Evolutionary conservation across 306 rosid species (phyloP).

Genomic region (Glycyrrhiza uralensis): DNA sequence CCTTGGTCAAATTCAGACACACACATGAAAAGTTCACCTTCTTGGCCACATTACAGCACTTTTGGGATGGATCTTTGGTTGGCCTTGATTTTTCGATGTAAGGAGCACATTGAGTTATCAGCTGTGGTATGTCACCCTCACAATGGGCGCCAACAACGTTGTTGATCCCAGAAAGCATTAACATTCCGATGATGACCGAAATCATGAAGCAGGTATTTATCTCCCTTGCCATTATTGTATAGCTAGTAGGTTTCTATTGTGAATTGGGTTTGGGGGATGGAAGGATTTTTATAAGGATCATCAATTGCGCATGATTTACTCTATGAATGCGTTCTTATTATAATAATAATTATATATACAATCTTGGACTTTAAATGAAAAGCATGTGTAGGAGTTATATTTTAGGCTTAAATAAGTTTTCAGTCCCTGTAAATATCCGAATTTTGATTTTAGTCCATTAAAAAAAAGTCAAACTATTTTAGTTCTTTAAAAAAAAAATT

Average conservation of each 20-base stretch:
- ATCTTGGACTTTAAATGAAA: too few relatives aligned
- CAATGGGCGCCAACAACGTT: neutral
- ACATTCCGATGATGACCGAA: neutral
- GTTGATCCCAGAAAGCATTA: neutral
- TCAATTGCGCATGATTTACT: too few relatives aligned
- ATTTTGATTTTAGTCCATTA: too few relatives aligned
- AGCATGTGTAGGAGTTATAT: too few relatives aligned
- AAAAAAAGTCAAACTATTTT: too few relatives aligned
- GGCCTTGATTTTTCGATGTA: neutral
- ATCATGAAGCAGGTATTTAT: neutral
- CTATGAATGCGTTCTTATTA: too few relatives aligned
- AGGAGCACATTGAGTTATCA: neutral
- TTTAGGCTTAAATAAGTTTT: too few relatives aligned
- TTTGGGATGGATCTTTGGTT: neutral
- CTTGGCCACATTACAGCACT: neutral
- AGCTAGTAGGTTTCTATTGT: too few relatives aligned
- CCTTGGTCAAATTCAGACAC: neutral
- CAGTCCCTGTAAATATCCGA: too few relatives aligned
- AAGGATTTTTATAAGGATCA: too few relatives aligned
- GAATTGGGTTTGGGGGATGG: neutral
- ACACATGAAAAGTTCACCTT: neutral
- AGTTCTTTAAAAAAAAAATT: too few relatives aligned
- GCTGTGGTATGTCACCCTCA: neutral
- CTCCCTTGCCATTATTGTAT: neutral
- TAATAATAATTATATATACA: too few relatives aligned